Conservation (phyloP, 2,329 filamentous ascomycete genomes). For the Triangularia setosa region DNA sequence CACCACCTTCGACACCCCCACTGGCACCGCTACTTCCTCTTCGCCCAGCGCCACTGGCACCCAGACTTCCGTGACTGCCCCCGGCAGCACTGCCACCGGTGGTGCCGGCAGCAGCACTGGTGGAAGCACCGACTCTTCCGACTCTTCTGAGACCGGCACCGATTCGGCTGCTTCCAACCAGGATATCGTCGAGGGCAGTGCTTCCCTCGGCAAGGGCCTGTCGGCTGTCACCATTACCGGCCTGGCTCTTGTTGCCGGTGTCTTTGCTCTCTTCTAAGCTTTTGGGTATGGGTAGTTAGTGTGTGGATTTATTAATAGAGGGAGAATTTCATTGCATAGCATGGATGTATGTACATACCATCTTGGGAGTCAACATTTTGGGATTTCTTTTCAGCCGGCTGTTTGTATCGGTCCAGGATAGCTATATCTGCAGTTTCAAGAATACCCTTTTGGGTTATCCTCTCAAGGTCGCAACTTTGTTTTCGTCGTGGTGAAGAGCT, state of each 20-base stretch:
- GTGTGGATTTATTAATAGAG: neutral
- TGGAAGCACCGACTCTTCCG: conserved; percentile 18
- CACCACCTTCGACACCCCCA: conserved; percentile 37
- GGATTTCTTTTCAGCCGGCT: neutral
- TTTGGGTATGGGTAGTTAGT: neutral
- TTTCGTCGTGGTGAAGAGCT: neutral
- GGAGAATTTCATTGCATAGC: conserved; percentile 2
- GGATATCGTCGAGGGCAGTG: neutral
- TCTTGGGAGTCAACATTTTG: neutral
- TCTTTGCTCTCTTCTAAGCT: conserved; percentile 26
- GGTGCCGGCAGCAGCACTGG: conserved; percentile 12
- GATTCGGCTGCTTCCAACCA: neutral
- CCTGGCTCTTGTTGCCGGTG: conserved; percentile 23
- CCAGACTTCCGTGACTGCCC: conserved; percentile 18
- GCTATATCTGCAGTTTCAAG: neutral
- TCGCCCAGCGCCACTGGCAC: conserved; percentile 15
- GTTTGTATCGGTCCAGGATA: neutral
- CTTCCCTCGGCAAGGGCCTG: conserved; percentile 18
- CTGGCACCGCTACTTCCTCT: conserved; percentile 24
- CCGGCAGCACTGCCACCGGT: conserved; percentile 19
- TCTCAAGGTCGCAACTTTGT: neutral
- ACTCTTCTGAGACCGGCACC: conserved; percentile 12
- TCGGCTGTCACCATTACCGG: conserved; percentile 19
- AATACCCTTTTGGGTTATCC: neutral
- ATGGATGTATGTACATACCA: conserved; percentile 2